Percentiles rank a stretch among this genome's conserved stretches.
Evolutionary conservation across 192 early-diverging fungal genomes (phyloP).

Genomic region (Podila epigama): DNA sequence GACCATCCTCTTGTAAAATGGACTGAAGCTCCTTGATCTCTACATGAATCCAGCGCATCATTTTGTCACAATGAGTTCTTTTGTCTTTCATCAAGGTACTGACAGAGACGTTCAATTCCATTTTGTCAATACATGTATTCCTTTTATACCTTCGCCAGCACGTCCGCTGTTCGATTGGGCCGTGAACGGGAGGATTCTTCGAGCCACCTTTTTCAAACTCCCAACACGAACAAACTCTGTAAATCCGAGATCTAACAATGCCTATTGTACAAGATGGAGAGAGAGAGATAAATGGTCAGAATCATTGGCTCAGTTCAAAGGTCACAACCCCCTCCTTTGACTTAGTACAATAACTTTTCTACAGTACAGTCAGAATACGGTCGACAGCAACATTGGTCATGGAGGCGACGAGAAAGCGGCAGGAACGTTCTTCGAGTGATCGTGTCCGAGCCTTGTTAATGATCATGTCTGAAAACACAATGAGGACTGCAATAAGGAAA

Average conservation of each 20-base stretch:
- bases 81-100: background rate
- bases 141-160: constrained; percentile 43
- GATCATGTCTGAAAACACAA: constrained; percentile 65
- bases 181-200: constrained; percentile 71
- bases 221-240: constrained; percentile 75
- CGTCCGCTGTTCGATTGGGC: constrained; percentile 39
- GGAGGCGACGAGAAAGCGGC: constrained; percentile 67
- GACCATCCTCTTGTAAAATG: constrained; percentile 68
- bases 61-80: background rate
- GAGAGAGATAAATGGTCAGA: background rate
- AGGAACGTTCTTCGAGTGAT: constrained; percentile 30
- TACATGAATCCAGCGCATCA: no score
- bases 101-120: background rate
- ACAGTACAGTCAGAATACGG: constrained; percentile 69
- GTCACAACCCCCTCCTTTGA: no score
- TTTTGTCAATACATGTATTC: constrained; percentile 2
- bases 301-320: no score
- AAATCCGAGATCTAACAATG: constrained; percentile 68
- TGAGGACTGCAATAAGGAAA: constrained; percentile 68
- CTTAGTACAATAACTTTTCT: no score
- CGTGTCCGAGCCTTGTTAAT: constrained; percentile 45
- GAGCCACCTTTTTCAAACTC: constrained; percentile 73
- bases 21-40: constrained; percentile 82
- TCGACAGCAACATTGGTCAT: constrained; percentile 87
- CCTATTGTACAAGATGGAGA: constrained; percentile 10